A percentile compares a stretch with the other conserved stretches of the same genome.
Evolutionary conservation across 345 rosid genomes (phyloP).

Genomic region (Cochlearia excelsa): DNA sequence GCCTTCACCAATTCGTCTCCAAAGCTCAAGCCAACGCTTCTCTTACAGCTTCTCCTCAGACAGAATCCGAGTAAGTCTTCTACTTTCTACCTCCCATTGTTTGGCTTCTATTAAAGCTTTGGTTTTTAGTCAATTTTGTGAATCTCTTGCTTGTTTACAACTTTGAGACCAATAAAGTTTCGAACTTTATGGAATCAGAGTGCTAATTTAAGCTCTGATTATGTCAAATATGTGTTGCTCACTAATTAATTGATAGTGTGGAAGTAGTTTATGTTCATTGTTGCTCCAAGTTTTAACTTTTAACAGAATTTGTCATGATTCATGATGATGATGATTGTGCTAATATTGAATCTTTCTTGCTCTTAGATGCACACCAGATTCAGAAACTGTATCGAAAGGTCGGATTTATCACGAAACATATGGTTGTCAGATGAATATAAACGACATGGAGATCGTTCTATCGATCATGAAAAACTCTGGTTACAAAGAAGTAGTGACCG

Average conservation of each 20-base stretch:
- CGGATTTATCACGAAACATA: constrained; percentile 90
- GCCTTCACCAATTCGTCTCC: constrained; percentile 59
- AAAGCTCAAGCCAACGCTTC: constrained; percentile 51
- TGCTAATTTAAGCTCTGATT: constrained; percentile 8
- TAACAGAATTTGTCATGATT: too few relatives aligned
- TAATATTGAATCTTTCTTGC: constrained; percentile 15
- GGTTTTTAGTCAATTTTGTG: constrained; percentile 2
- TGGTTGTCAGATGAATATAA: constrained; percentile 95
- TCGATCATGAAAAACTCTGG: constrained; percentile 87
- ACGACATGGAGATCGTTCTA: constrained; percentile 91
- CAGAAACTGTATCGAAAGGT: constrained; percentile 48
- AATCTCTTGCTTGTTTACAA: background rate
- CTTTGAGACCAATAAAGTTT: constrained; percentile 4
- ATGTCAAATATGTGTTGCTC: background rate
- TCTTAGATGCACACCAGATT: constrained; percentile 39
- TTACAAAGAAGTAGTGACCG: constrained; percentile 57
- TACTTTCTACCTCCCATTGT: background rate
- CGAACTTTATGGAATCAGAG: constrained; percentile 5
- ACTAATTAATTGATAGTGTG: background rate
- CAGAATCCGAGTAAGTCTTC: constrained; percentile 53
- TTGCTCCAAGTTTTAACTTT: too few relatives aligned
- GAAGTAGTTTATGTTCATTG: background rate
- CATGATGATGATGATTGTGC: background rate
- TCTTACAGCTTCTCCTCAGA: constrained; percentile 37
- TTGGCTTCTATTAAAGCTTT: background rate